Conservation (phyloP, 257 asterid genomes). For the Phtheirospermum japonicum region DNA sequence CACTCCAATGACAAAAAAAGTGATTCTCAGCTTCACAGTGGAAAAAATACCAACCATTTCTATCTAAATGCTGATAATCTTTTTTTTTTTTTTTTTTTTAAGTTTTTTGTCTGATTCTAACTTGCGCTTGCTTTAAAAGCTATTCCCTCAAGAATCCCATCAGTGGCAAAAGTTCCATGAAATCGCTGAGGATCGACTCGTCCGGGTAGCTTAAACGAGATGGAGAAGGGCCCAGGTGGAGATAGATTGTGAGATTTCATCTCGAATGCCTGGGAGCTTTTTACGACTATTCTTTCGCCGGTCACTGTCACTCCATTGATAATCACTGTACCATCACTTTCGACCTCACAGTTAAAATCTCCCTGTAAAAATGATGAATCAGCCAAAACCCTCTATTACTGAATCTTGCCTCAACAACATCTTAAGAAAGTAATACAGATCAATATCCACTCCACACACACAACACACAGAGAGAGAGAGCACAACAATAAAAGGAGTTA, state of each 20-base stretch:
- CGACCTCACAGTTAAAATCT: constrained; percentile 80
- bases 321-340: constrained; percentile 62
- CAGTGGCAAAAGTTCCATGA: constrained; percentile 69
- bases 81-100: no score
- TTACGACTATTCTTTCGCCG: constrained; percentile 53
- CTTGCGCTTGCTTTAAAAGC: constrained; percentile 41
- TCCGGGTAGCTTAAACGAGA: constrained; percentile 84
- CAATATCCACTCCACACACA: not conserved
- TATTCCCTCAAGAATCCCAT: constrained; percentile 80
- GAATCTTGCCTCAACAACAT: constrained; percentile 1
- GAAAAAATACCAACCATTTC: no score
- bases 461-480: not conserved
- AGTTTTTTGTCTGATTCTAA: not conserved
- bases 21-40: not conserved
- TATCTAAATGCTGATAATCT: no score
- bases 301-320: constrained; percentile 61
- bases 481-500: not conserved
- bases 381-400: not conserved
- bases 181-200: constrained; percentile 72
- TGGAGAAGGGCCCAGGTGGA: constrained; percentile 68
- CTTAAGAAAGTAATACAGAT: not conserved
- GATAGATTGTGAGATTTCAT: constrained; percentile 80
- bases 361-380: not conserved
- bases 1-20: not conserved
- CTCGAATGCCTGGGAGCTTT: constrained; percentile 51